Evolutionary conservation across 169 alveolate species (phyloP), one percentile per base, ranked within the genome.

Genomic region (Eimeria praecox): DNA sequence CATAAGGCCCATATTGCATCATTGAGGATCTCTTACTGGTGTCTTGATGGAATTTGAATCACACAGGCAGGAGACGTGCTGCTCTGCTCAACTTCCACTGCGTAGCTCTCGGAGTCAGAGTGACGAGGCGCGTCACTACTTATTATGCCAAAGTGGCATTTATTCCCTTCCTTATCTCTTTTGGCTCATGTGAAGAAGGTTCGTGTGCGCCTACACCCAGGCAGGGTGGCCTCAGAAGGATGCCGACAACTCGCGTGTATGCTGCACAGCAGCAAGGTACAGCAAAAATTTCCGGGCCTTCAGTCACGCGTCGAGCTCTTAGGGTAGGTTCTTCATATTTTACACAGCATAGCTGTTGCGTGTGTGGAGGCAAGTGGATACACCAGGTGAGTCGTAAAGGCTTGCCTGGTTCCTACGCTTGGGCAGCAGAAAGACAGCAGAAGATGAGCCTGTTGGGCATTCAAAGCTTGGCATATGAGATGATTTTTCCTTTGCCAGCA

Each of bases 181-280:
- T 35, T 87, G 20, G 54, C 93, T 38, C 93, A 87, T 46, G 93
- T 87, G 83, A 87, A 62, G 82, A 83, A 27, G n/a, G 73, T 87
- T 62, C 83, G 82, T 27, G 78, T 87, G 46, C 93, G 93, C 64
- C 80, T 87, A 33, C 62, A 87, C 49, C 93, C 93, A 0, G 93
- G 93, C 46, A 80, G 93, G 82, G 62, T 5, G 35, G 93, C 93
- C 64, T 87, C 93, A 40, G 93, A 87, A 62, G 93, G 93, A 22
- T 87, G 93, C 59, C 54, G 93, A 87, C 93, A 87, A 83, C 93
- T 87, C 64, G 93, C 66, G 33, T 87, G 46, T 30, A 87, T 87
- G 80, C 40, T 87, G 82, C 52, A 49, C 80, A 62, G 59, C 83
- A 46, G 62, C 93, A 62, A 59, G 42, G 22, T 62, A 16, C 93